A percentile compares a stretch with the other conserved stretches of the same genome.
These are phyloP conservation scores for Helianthus tuberosus DNA, from an alignment of 129 eudicot genomes.

Conservation along the genomic window DNA sequence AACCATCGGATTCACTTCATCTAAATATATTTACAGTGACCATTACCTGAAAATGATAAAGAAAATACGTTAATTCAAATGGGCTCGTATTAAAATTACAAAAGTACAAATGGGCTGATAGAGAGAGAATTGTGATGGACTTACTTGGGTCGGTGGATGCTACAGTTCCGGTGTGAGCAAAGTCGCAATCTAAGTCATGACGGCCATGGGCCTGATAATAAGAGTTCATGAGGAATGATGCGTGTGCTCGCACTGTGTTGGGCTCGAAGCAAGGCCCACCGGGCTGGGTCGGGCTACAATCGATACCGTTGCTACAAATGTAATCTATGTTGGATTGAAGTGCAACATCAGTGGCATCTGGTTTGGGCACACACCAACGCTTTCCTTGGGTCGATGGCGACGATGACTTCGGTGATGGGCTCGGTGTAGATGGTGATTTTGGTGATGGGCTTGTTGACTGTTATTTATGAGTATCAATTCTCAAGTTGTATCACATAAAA, in stretches of 20 bases:
- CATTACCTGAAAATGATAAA: conserved; percentile 30
- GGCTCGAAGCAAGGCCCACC: conserved; percentile 63
- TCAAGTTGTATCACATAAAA: neutral
- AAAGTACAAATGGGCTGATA: neutral
- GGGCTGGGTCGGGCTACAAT: conserved; percentile 58
- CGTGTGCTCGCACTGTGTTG: conserved; percentile 56
- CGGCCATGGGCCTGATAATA: conserved; percentile 56
- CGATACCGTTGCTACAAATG: conserved; percentile 55
- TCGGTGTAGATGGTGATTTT: conserved; percentile 20
- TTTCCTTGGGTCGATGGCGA: conserved; percentile 12
- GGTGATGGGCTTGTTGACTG: conserved; percentile 30
- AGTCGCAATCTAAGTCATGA: conserved; percentile 47
- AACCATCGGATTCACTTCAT: neutral
- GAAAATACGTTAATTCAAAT: neutral
- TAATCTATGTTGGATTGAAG: conserved; percentile 63
- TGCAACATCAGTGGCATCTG: conserved; percentile 43
- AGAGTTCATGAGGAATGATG: conserved; percentile 65
- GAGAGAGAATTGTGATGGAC: conserved; percentile 7
- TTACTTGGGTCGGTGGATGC: conserved; percentile 56
- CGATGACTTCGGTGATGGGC: conserved; percentile 2
- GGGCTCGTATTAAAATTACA: neutral
- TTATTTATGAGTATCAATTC: neutral
- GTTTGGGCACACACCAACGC: conserved; percentile 59
- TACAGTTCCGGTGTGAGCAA: conserved; percentile 44
- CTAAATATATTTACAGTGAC: conserved; percentile 28